Base-by-base conservation (phyloP, 208 protist species). In the Histomonas meleagridis region DNA sequence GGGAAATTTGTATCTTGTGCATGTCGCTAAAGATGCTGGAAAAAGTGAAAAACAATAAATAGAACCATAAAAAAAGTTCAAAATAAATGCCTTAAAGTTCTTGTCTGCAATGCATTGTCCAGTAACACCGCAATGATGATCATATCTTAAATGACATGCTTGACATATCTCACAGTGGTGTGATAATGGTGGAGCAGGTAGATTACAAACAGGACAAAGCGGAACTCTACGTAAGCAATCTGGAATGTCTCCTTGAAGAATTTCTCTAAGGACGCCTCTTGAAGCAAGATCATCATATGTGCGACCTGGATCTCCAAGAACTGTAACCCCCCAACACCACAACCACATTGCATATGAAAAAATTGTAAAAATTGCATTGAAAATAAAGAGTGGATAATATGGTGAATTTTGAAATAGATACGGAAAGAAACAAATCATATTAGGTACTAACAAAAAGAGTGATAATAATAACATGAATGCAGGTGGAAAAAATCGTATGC, bases 171-270 rank as follows among this genome's bases (percentile, higher is more conserved):
- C 40, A 28, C 76, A 86, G 26, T 86, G 76, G n/a, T 55, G 7
- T 55, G 76, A 5, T 86, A 40, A 1, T 26, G 21, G 26, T 38
- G 76, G 76, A 7, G n/a, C 32, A 28, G 76, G 76, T 38, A 86
- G 1, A 32, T 86, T 43, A 16, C 76, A 86, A 32, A 38, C 3
- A 0, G 21, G 18, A 35, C 76, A 86, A 26, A 86, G 51, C 55
- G 43, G 43, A 7, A 51, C 21, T 38, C 32, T 7, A 32, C 46
- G 40, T 86, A 86, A 86, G 28, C 38, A 86, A 55, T 38, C 43
- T 55, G 76, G 76, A 55, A 86, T 86, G 55, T 86, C 76, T 32
- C 76, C 76, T 86, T 40, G 40, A 38, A 57, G 40, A 38, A 86
- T 86, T 16, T 21, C 12, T 38, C 38, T 86, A 18, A 86, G 16